Base-by-base conservation (phyloP, 2,329 filamentous ascomycete species). In the Calonectria leucothoes region DNA sequence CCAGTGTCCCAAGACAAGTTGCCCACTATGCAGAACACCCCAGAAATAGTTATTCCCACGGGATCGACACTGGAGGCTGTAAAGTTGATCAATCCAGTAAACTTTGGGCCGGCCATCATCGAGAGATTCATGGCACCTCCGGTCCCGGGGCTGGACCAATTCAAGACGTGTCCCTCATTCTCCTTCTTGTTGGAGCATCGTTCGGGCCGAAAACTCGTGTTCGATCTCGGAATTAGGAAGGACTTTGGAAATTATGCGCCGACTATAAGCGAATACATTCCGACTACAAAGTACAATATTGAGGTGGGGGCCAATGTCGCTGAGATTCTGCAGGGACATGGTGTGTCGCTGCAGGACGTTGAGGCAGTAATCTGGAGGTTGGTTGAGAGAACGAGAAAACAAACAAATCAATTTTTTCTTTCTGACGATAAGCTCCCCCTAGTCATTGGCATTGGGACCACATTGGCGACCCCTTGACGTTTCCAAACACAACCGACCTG, bases 371-470 rank as follows among this genome's bases (percentile, higher is more conserved):
- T 77, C 25, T 78, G 77, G 77, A 78, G 77, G 77, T 73, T 1
- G 65, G 75, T 72, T 7, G 10, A 29, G 25, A 17, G 12, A 27
- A 23, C 5, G 10, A 10, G 1, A 12, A 45, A 42, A 11, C 10
- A 35, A 35, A 35, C 33, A 35, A 11, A 11, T 3, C 23, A 52
- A 29, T 7, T 20, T n/a, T n/a, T n/a, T 20, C 6, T 5, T 17
- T n/a, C 59, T 64, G 12, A 52, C 49, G 3, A 17, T 15, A 29
- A 20, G 0, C 17, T 0, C 35, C 17, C 0, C 35, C 3, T 12
- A 83, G 85, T 69, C 88, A 90, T 74, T 87, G 84, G 81, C 86
- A 88, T 73, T 88, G 84, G 79, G 89, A 91, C 76, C 90, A 91
- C 70, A 87, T 85, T 11, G 90, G 89, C 0, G 86, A 90, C 69